Base-by-base conservation (phyloP, 1,284 basidiomycete species). In the Sphagnurus paluster region DNA sequence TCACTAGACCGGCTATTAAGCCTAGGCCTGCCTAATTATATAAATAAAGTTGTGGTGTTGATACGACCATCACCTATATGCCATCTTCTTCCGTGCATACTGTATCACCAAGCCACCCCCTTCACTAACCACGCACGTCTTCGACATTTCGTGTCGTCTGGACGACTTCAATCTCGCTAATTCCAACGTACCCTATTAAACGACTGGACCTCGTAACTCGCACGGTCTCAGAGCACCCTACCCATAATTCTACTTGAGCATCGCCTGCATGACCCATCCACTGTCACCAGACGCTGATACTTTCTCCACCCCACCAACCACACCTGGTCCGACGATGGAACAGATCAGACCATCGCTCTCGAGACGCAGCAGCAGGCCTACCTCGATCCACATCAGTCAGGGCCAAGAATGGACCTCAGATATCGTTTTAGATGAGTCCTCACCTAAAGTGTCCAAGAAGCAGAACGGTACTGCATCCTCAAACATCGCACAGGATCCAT, bases 291-390 rank as follows among this genome's bases (percentile, higher is more conserved):
- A 78, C 49, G 59, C 60, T 40, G 81, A 87, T 50, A 69, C 71
- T 33, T 84, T 81, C 62, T 76, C 76, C 34, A 85, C 84, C 10
- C 84, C 82, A 32, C 82, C 82, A 10, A 75, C 77, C 7, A 80
- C 80, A 70, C 83, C 52, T 57, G 61, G 53, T 49, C 54, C 55
- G 34, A 49, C 44, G 49, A 57, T 55, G 34, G 56, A 44, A 47
- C 41, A 57, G 63, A 64, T 72, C 38, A 61, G 56, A 11, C 76
- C 74, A 14, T 74, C 79, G 10, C 58, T 78, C 36, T 75, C 77
- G 5, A 67, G 78, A 49, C 68, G 70, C 47, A 67, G 61, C 46
- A 79, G 75, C 54, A 71, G 71, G 43, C 79, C 74, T 0, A 67
- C 70, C 10, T 72, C 72, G 21, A 64, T 84, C 45, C 74, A 72